A percentile compares a stretch with the other conserved stretches of the same genome.
Evolutionary conservation across 495 filamentous ascomycete genomes (phyloP).

Genomic region (Penicillium subrubescens): DNA sequence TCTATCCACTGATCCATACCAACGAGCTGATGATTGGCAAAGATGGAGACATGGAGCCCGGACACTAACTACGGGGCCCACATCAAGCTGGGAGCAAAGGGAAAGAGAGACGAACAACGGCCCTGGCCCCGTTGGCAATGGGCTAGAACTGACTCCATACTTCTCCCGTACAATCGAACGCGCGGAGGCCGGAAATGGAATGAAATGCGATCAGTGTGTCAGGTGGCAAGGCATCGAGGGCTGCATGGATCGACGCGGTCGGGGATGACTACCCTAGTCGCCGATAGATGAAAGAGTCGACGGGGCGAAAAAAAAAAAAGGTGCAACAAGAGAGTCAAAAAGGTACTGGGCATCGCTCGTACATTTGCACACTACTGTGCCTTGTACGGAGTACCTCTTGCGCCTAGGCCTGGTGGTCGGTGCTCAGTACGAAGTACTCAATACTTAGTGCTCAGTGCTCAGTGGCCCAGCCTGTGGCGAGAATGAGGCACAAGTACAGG

Average conservation of each 20-base stretch:
- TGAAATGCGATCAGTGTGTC: slow-evolving; percentile 15
- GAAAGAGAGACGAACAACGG: slow-evolving; percentile 1
- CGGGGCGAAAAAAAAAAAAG: not conserved
- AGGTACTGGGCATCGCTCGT: slow-evolving; percentile 7
- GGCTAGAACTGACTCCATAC: slow-evolving; percentile 15
- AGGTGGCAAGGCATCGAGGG: slow-evolving; percentile 26
- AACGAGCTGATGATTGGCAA: not conserved
- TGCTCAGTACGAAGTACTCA: not conserved
- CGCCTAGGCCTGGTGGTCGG: not conserved
- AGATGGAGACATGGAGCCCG: not conserved
- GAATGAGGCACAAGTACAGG: slow-evolving; percentile 19
- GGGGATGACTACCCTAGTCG: slow-evolving; percentile 19
- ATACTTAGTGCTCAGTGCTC: not conserved
- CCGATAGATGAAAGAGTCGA: slow-evolving; percentile 15
- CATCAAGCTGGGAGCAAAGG: not conserved
- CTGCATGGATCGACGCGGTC: slow-evolving; percentile 31
- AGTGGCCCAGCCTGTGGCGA: slow-evolving; percentile 4
- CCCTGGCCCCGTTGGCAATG: slow-evolving; percentile 22
- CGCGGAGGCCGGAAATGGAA: not conserved
- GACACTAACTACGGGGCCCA: not conserved
- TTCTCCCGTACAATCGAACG: not conserved
- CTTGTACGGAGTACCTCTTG: not conserved
- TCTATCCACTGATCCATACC: not conserved
- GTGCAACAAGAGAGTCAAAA: not conserved
- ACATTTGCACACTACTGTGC: not conserved